Base-by-base conservation (phyloP, 2,329 filamentous ascomycete genomes). In the Pyricularia grisea region DNA sequence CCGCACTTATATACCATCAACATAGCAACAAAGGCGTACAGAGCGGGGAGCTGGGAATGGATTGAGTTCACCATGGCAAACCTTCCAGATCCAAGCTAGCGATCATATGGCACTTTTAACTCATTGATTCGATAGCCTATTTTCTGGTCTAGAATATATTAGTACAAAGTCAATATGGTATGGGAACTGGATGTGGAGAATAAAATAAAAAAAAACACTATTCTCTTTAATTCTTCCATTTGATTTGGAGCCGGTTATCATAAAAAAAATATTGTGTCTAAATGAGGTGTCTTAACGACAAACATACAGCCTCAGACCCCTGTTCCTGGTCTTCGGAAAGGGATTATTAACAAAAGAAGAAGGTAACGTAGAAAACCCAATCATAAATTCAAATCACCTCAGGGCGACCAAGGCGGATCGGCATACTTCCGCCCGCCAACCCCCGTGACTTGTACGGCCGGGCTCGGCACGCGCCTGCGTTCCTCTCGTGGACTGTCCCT, bases 341-440 rank as follows among this genome's bases (percentile, higher is more conserved):
- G 42, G 42, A 50, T 6, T 55, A 55, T 55, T n/a, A 20, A n/a
- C 17, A 55, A 55, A 55, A 7, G 20, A 55, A 55, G 7, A 55
- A n/a, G 36, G 20, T 1, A 55, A 55, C 42, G 42, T 55, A n/a
- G 14, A 55, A 55, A 55, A n/a, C 42, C 42, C 17, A n/a, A 55
- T 55, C 42, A 55, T 55, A 3, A n/a, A 55, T 12, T 36, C 14
- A 55, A 10, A n/a, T 55, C 3, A 55, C 17, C 20, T 55, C 42
- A 55, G n/a, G 42, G 42, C 14, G 66, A 50, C 28, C 25, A 61
- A 23, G 75, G 74, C 27, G 79, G 73, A 63, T 78, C 79, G 14
- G 80, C 76, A 70, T 82, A 81, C 70, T 78, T 76, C 72, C 81
- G 75, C 11, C 78, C 79, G 1, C 76, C 72, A 25, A 77, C 74